Base-by-base conservation (phyloP, 768 basidiomycete species). In the Mycena olivaceomarginata region DNA sequence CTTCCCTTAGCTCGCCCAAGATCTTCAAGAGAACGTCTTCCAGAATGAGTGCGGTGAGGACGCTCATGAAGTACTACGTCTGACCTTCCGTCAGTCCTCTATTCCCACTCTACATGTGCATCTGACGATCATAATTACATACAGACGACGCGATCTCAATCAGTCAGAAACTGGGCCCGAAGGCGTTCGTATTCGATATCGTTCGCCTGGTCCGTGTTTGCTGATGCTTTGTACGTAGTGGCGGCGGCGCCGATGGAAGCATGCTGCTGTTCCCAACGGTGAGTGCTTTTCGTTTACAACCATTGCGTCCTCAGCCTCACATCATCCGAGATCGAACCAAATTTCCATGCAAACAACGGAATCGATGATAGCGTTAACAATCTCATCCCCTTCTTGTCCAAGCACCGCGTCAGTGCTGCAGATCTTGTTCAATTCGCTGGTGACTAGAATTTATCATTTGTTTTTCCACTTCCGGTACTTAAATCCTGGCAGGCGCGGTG, bases 221-320 rank as follows among this genome's bases (percentile, higher is more conserved):
- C 31, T 31, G 31, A 31, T 31, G 31, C 31, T 31, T 31, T 31
- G 31, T 31, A 31, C 31, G 66, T 65, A 79, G 83, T 59, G 83
- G 84, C 62, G 83, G 82, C 68, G 84, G 84, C 20, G 84, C 84
- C 16, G 84, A 85, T 68, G 84, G 83, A 43, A 82, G 82, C 56
- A 81, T 85, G 74, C 76, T 85, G 4, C 71, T 80, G 9, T 85
- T 85, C 78, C 80, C 81, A 5, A 53, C 31, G 31, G 31, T 31
- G 31, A 31, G 31, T 31, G 31, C 31, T 31, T 31, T 31, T 25
- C 7, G 66, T 67, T 5, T 15, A 18, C 48, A 13, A 12, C 11
- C 57, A 59, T 59, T 59, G 11, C 13, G 57, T 22, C 53, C 31
- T 31, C 18, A 9, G 53, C 53, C 8, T 56, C 12, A 25, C 9